Base-by-base conservation (phyloP, 495 filamentous ascomycete genomes). In the Parathielavia hyrcaniae region DNA sequence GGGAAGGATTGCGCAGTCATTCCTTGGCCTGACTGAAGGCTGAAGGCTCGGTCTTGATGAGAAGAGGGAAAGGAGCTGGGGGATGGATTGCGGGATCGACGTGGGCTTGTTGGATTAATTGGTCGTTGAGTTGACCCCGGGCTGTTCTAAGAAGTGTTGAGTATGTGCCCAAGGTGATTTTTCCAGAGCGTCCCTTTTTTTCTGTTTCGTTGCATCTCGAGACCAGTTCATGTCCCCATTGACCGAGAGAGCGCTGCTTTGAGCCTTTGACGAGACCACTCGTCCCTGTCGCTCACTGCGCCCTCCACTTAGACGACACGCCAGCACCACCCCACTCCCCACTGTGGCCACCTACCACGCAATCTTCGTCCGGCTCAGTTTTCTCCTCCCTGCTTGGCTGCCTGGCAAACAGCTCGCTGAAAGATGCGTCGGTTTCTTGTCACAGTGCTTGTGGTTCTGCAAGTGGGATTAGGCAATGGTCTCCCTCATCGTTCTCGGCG, bases 391-490 rank as follows among this genome's bases (percentile, higher is more conserved):
- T 38, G 10, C 20, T 12, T 26, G 22, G 36, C 50, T 53, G 50
- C 50, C 50, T 50, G 5, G 5, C 1, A 17, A 11, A 22, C 50
- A 43, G 23, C 22, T 41, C 23, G 5, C 50, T 22, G 20, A 5
- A 47, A 5, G 5, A 55, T 55, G 53, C 53, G 53, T 16, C 14
- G 17, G 11, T 39, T 32, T 32, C 14, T 35, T 16, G 20, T 40
- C n/a, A 22, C 53, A 5, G 41, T 23, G 43, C 53, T 47, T 4
- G 30, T 53, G 50, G 13, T 46, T 30, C 32, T n/a, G 53, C 41
- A 36, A 14, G 30, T 26, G 11, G 22, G 30, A 13, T 22, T 46
- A 30, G n/a, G 17, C 2, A 30, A 46, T 5, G 53, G 14, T n/a
- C 41, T 55, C 1, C 53, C 53, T 5, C 1, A 20, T 4, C 17